Evolutionary conservation across 805 yeast genomes (phyloP).

Genomic region (Cyberlindnera mississippiensis): DNA sequence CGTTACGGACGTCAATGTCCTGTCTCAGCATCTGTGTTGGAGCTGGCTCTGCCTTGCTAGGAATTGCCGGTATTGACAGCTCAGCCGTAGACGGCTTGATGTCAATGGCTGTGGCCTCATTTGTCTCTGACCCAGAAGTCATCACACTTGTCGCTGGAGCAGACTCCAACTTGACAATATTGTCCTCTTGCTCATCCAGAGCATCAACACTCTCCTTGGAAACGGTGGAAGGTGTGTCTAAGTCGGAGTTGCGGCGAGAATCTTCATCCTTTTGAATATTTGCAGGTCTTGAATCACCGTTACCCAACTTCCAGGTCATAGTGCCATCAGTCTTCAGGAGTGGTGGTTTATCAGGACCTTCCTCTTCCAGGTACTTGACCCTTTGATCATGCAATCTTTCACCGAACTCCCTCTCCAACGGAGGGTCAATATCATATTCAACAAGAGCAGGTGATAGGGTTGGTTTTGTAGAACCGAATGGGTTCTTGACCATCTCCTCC

Average conservation of each 20-base stretch:
- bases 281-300: background rate
- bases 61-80: background rate
- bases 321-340: constrained; percentile 2
- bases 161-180: background rate
- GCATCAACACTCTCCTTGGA: no score
- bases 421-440: constrained; percentile 39
- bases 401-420: constrained; percentile 41
- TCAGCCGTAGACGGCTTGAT: no score
- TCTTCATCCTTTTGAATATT: background rate
- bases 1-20: constrained; percentile 26
- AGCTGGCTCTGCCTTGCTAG: no score
- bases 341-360: constrained; percentile 9
- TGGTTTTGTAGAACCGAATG: constrained; percentile 49
- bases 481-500: constrained; percentile 49
- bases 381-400: constrained; percentile 36
- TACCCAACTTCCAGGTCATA: constrained; percentile 7
- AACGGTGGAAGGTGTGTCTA: no score
- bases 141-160: background rate
- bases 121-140: background rate
- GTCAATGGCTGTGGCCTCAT: background rate
- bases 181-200: background rate
- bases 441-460: constrained; percentile 23
- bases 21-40: constrained; percentile 19
- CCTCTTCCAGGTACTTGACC: constrained; percentile 31
- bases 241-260: background rate